These are phyloP conservation scores for Laetiporus sulphureus DNA, from an alignment of 1,284 basidiomycete genomes.

Conservation along the genomic window DNA sequence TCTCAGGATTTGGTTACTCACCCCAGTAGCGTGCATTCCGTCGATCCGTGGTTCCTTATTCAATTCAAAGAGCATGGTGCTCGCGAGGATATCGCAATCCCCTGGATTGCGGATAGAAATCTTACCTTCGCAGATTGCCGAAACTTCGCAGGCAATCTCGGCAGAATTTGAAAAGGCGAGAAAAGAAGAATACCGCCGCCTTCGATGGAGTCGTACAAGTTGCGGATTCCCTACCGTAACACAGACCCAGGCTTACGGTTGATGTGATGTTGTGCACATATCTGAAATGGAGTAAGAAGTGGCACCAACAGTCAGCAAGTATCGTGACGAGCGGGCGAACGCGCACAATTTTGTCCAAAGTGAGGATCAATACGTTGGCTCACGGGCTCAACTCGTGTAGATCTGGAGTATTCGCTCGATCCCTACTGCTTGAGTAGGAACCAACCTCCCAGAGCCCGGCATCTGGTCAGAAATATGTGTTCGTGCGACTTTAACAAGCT, in stretches of 20 bases:
- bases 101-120: background rate
- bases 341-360: no score
- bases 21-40: background rate
- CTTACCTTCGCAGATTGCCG: conserved; percentile 3
- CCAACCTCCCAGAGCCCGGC: no score
- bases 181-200: no score
- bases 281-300: background rate
- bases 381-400: no score
- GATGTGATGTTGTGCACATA: background rate
- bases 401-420: no score
- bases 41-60: background rate
- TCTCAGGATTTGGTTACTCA: background rate
- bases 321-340: conserved; percentile 1
- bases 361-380: no score
- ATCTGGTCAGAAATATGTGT: no score
- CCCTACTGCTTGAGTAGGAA: no score
- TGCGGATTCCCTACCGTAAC: background rate
- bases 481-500: no score
- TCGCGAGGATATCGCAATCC: background rate
- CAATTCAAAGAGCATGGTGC: background rate
- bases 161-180: conserved; percentile 2
- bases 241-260: background rate
- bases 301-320: conserved; percentile 1
- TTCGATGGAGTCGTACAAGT: no score
- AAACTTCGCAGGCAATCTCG: background rate